These are phyloP conservation scores for Gigaspora rosea DNA, from an alignment of 192 early-diverging fungal genomes.

Conservation along the genomic window DNA sequence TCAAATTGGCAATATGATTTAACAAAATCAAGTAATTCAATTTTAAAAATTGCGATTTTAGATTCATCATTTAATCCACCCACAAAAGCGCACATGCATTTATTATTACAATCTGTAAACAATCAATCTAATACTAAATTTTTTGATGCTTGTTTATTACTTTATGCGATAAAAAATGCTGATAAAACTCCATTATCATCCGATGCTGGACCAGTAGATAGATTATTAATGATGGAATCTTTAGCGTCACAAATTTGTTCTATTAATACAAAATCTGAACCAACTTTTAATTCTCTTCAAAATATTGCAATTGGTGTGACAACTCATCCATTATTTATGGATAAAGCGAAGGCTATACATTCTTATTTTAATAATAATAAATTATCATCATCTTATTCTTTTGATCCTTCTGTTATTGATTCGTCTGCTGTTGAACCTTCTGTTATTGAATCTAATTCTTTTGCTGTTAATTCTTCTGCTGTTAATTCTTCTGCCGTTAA, in stretches of 20 bases:
- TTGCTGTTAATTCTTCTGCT: background rate
- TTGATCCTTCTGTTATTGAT: too few relatives aligned
- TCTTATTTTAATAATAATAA: constrained; percentile 11
- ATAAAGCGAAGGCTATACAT: constrained; percentile 60
- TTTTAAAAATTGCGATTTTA: constrained; percentile 50
- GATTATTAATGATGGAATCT: constrained; percentile 73
- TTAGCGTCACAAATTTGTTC: constrained; percentile 42
- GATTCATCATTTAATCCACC: constrained; percentile 82
- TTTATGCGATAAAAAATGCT: constrained; percentile 66
- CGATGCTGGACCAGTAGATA: constrained; percentile 59
- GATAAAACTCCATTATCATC: constrained; percentile 60
- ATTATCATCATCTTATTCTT: background rate
- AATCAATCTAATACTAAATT: constrained; percentile 16
- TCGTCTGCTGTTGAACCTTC: background rate
- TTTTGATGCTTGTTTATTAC: constrained; percentile 62
- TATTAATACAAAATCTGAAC: background rate
- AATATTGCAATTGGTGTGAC: constrained; percentile 59
- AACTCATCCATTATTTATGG: constrained; percentile 66
- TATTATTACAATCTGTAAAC: constrained; percentile 48
- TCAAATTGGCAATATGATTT: background rate
- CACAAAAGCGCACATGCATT: constrained; percentile 58
- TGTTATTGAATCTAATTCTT: too few relatives aligned
- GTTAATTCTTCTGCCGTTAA: background rate
- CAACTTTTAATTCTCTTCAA: constrained; percentile 22
- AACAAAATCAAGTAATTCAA: background rate